Evolutionary conservation across 129 eudicot species (phyloP).

Genomic region (Saposhnikovia divaricata): DNA sequence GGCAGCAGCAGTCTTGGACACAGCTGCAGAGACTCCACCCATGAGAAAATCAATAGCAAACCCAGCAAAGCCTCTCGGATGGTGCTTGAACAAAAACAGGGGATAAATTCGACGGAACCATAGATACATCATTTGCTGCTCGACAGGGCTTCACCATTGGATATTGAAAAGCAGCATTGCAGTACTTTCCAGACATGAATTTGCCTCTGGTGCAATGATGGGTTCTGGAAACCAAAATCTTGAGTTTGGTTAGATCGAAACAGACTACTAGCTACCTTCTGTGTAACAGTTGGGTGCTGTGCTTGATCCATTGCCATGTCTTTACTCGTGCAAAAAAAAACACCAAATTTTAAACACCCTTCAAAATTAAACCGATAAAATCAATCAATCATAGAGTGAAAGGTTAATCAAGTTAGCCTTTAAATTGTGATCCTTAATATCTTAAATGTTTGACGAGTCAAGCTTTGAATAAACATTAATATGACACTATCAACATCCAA

Average conservation of each 20-base stretch:
- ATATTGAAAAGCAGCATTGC: conserved; percentile 31
- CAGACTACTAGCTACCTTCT: conserved; percentile 25
- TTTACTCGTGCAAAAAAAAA: conserved; percentile 1
- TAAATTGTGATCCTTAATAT: background rate
- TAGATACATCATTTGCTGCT: conserved; percentile 23
- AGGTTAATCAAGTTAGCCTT: background rate
- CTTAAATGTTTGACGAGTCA: background rate
- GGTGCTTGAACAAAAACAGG: conserved; percentile 42
- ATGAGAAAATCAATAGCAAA: conserved; percentile 45
- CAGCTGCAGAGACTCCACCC: too few species aligned
- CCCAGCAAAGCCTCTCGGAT: conserved; percentile 32
- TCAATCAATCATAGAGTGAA: background rate
- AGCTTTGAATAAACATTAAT: background rate
- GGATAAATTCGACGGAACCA: conserved; percentile 17
- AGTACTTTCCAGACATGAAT: conserved; percentile 24
- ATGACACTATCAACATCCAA: background rate
- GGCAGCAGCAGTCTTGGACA: conserved; percentile 51
- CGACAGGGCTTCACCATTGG: conserved; percentile 14
- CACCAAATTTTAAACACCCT: background rate
- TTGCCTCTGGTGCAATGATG: conserved; percentile 20
- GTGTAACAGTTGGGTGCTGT: conserved; percentile 32
- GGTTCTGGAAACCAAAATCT: conserved; percentile 10
- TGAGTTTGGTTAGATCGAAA: conserved; percentile 24
- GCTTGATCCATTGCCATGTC: conserved; percentile 28
- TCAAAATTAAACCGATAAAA: background rate